phyloP scores from a whole-genome alignment of 2,329 filamentous ascomycete species.

The Pleurostoma richardsiae region DNA sequence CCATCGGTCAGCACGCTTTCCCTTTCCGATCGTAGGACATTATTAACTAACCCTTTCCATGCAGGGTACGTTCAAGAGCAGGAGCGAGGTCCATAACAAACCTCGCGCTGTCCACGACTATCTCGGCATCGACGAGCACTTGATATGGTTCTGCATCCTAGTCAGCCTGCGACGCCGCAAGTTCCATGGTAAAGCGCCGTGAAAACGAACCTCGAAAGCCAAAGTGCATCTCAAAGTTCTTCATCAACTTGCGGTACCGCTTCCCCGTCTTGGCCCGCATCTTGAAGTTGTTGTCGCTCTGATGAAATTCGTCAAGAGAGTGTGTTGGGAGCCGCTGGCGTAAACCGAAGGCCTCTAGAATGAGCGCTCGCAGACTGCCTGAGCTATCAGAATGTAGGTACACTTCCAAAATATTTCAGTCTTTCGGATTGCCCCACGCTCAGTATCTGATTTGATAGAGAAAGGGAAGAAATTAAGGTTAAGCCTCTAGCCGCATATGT shows the following conservation, averaged over 20 bases:
- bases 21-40: too few species aligned
- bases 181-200: too few species aligned
- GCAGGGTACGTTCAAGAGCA: slow-evolving; percentile 71
- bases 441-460: not conserved
- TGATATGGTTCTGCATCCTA: slow-evolving; percentile 70
- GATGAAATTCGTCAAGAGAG: too few species aligned
- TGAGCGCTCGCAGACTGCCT: not conserved
- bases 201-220: slow-evolving; percentile 59
- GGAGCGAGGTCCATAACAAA: slow-evolving; percentile 87
- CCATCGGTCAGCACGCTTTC: slow-evolving; percentile 46
- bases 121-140: slow-evolving; percentile 80
- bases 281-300: slow-evolving; percentile 8
- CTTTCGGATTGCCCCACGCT: slow-evolving; percentile 4
- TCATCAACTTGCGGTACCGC: slow-evolving; percentile 77
- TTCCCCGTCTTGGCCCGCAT: slow-evolving; percentile 50
- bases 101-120: slow-evolving; percentile 73
- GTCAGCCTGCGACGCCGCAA: too few species aligned
- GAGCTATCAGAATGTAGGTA: not conserved
- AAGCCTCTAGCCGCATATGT: too few species aligned
- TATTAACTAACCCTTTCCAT: too few species aligned
- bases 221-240: slow-evolving; percentile 81
- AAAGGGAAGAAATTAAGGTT: too few species aligned
- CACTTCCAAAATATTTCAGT: slow-evolving; percentile 6
- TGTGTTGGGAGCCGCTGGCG: too few species aligned
- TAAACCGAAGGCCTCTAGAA: too few species aligned